Evolutionary conservation across 2,329 filamentous ascomycete genomes (phyloP).

Genomic region (Colletotrichum sp.): DNA sequence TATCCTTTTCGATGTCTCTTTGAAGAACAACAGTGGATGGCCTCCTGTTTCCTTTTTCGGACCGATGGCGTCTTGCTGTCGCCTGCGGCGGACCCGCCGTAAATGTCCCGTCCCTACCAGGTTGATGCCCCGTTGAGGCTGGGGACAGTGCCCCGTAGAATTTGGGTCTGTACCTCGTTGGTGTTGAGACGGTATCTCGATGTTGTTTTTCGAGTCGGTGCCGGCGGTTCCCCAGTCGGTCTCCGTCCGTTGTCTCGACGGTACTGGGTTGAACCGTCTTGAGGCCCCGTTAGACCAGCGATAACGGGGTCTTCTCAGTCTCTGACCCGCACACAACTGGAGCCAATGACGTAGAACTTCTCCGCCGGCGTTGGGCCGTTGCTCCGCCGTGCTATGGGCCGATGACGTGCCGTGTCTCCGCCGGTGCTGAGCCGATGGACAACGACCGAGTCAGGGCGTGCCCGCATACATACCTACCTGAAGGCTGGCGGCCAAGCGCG

Average conservation of each 20-base stretch:
- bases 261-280: conserved; percentile 8
- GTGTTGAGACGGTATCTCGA: conserved; percentile 3
- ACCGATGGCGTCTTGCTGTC: conserved; percentile 15
- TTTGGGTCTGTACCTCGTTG: not conserved
- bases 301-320: not conserved
- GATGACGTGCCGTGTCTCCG: conserved; percentile 20
- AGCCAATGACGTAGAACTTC: conserved; percentile 17
- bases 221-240: conserved; percentile 18
- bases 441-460: conserved; percentile 12
- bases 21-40: not conserved
- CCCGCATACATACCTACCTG: not conserved
- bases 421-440: conserved; percentile 11
- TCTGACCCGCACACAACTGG: conserved; percentile 8
- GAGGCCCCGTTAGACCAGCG: conserved; percentile 14
- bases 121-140: conserved; percentile 8
- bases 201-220: conserved; percentile 8
- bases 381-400: conserved; percentile 14
- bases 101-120: conserved; percentile 7
- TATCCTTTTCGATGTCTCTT: conserved; percentile 12
- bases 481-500: not conserved
- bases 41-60: conserved; percentile 11
- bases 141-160: conserved; percentile 1
- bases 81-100: conserved; percentile 16
- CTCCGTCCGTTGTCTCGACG: conserved; percentile 16
- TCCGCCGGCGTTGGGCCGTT: conserved; percentile 16